These are phyloP conservation scores for Cladosporium velox DNA, from an alignment of 2,329 filamentous ascomycete genomes.

Conservation along the genomic window DNA sequence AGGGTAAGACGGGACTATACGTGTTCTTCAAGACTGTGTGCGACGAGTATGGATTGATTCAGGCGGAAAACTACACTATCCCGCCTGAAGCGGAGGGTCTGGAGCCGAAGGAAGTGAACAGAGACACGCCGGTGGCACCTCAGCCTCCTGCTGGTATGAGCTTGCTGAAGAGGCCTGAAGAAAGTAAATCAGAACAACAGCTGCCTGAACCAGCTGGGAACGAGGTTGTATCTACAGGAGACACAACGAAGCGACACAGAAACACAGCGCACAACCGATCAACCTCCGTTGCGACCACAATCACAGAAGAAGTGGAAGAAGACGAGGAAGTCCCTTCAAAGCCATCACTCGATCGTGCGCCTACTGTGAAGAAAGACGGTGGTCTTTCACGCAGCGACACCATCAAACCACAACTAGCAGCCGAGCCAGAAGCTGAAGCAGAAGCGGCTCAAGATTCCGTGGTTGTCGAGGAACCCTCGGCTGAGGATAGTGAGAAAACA, in stretches of 20 bases:
- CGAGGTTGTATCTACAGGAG: slow-evolving; percentile 55
- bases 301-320: slow-evolving; percentile 76
- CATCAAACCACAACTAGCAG: slow-evolving; percentile 25
- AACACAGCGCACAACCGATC: slow-evolving; percentile 79
- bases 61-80: slow-evolving; percentile 93
- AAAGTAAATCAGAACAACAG: slow-evolving; percentile 22
- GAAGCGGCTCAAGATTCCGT: slow-evolving; percentile 30
- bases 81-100: slow-evolving; percentile 89
- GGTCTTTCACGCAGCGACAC: slow-evolving; percentile 25
- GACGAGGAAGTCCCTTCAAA: slow-evolving; percentile 32
- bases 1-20: slow-evolving; percentile 87
- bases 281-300: slow-evolving; percentile 71
- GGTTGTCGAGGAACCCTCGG: slow-evolving; percentile 29
- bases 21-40: slow-evolving; percentile 97
- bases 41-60: slow-evolving; percentile 85
- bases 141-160: slow-evolving; percentile 29
- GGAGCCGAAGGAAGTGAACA: slow-evolving; percentile 47
- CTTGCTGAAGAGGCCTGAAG: slow-evolving; percentile 40
- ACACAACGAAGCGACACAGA: slow-evolving; percentile 80
- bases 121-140: slow-evolving; percentile 19
- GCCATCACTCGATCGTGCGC: slow-evolving; percentile 31
- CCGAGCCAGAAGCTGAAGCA: slow-evolving; percentile 26
- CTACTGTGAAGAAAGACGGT: slow-evolving; percentile 26
- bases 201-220: slow-evolving; percentile 41
- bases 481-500: slow-evolving; percentile 52